A percentile compares a stretch with the other conserved stretches of the same genome.
These are phyloP conservation scores for Microstroma glucosiphilum DNA, from an alignment of 1,284 basidiomycete species.

Conservation along the genomic window DNA sequence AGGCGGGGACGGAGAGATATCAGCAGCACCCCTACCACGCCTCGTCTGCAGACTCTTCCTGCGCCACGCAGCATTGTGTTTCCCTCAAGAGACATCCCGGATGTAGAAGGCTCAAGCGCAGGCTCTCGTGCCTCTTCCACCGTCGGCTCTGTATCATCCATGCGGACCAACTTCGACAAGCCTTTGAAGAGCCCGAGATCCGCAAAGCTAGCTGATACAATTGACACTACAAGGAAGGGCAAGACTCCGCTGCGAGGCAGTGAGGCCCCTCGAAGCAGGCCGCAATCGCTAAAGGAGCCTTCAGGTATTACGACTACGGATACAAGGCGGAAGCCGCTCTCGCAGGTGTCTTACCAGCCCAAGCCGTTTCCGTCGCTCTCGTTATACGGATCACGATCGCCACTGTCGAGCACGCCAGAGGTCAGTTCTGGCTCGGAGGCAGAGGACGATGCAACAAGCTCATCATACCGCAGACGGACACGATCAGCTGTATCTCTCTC, in stretches of 20 bases:
- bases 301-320: background rate
- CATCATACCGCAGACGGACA: background rate
- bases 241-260: background rate
- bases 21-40: background rate
- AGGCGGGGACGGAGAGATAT: background rate
- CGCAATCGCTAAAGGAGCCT: background rate
- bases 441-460: background rate
- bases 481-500: background rate
- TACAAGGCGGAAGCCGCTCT: background rate
- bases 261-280: background rate
- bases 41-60: background rate
- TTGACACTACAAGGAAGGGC: background rate
- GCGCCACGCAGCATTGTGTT: background rate
- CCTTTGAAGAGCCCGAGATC: no score
- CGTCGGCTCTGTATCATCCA: no score
- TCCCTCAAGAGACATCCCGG: background rate
- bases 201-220: background rate
- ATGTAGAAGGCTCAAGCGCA: background rate
- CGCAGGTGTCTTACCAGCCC: background rate
- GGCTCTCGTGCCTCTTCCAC: no score
- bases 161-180: no score
- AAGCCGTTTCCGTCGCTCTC: background rate
- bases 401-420: slow-evolving; percentile 1
- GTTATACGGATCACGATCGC: background rate
- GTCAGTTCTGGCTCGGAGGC: slow-evolving; percentile 1